A percentile compares a stretch with the other conserved stretches of the same genome.
Evolutionary conservation across 768 basidiomycete genomes (phyloP).

Genomic region (Gloeophyllum trabeum): DNA sequence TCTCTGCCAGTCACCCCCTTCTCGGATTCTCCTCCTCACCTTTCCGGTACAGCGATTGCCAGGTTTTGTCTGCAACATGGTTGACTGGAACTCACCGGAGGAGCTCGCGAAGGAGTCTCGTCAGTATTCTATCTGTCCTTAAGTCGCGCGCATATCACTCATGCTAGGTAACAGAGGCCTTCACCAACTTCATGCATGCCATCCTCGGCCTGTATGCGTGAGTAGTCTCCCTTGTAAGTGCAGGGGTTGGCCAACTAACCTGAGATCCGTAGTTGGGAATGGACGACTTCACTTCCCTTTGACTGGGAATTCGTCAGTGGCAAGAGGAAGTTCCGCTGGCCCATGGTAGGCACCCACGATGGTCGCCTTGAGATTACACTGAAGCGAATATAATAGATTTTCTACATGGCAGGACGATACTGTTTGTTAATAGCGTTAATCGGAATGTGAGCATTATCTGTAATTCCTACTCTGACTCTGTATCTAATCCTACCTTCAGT

Average conservation of each 20-base stretch:
- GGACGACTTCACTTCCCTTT: conserved; percentile 28
- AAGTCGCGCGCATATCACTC: neutral
- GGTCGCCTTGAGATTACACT: neutral
- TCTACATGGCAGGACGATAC: conserved; percentile 36
- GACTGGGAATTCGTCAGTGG: conserved; percentile 29
- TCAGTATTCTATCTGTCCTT: conserved; percentile 14
- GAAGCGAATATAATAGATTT: conserved; percentile 18
- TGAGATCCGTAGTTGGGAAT: conserved; percentile 27
- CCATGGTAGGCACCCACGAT: conserved; percentile 19
- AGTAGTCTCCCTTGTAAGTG: conserved; percentile 7
- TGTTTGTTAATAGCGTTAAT: conserved; percentile 30
- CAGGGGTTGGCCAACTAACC: neutral
- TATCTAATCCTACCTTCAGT: conserved; percentile 7
- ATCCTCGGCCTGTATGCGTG: conserved; percentile 34
- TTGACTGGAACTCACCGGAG: conserved; percentile 26
- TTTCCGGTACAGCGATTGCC: too few species aligned
- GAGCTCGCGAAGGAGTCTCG: conserved; percentile 25
- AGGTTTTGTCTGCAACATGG: conserved; percentile 23
- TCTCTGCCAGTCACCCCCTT: too few species aligned
- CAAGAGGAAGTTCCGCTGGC: conserved; percentile 34
- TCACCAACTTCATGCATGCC: conserved; percentile 29
- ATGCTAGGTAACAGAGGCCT: conserved; percentile 18
- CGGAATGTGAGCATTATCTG: conserved; percentile 28
- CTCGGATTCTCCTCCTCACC: too few species aligned
- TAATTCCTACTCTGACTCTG: neutral